These are phyloP conservation scores for Cladosporium cucumerinum DNA, from an alignment of 2,329 filamentous ascomycete genomes.

Conservation along the genomic window DNA sequence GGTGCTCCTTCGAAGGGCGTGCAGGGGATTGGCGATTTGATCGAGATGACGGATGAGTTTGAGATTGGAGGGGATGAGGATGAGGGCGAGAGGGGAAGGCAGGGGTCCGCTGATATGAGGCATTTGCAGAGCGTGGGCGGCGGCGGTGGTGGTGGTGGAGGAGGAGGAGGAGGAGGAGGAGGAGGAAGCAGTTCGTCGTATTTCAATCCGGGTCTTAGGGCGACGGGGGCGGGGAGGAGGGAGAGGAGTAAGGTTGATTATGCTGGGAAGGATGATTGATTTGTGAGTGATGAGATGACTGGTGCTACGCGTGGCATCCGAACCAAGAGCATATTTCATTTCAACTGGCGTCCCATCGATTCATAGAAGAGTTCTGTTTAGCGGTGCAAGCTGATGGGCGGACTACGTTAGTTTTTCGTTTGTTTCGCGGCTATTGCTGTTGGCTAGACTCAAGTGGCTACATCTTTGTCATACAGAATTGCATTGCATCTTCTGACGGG, in stretches of 20 bases:
- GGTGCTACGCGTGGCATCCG: background rate
- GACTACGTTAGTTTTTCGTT: background rate
- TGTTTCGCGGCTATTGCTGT: background rate
- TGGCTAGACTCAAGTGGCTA: background rate
- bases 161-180: too few species aligned
- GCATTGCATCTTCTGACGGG: too few species aligned
- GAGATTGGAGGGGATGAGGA: constrained; percentile 38
- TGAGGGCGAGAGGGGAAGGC: constrained; percentile 28
- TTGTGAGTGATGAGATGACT: background rate
- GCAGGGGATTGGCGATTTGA: constrained; percentile 59
- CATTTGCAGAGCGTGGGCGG: constrained; percentile 15
- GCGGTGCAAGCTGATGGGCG: background rate
- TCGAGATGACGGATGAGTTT: constrained; percentile 65
- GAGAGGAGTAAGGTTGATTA: constrained; percentile 22
- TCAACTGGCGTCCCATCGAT: too few species aligned
- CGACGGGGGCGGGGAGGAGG: constrained; percentile 20
- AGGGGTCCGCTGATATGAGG: constrained; percentile 20
- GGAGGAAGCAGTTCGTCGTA: constrained; percentile 30
- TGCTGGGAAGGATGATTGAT: constrained; percentile 32
- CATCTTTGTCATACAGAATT: too few species aligned
- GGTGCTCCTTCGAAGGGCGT: constrained; percentile 35
- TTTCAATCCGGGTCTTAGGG: constrained; percentile 23
- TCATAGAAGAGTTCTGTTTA: too few species aligned
- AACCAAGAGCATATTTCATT: background rate
- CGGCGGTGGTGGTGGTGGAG: constrained; percentile 1